Conservation (phyloP, 805 yeast species). For the Lipomyces yamanashiensis region DNA sequence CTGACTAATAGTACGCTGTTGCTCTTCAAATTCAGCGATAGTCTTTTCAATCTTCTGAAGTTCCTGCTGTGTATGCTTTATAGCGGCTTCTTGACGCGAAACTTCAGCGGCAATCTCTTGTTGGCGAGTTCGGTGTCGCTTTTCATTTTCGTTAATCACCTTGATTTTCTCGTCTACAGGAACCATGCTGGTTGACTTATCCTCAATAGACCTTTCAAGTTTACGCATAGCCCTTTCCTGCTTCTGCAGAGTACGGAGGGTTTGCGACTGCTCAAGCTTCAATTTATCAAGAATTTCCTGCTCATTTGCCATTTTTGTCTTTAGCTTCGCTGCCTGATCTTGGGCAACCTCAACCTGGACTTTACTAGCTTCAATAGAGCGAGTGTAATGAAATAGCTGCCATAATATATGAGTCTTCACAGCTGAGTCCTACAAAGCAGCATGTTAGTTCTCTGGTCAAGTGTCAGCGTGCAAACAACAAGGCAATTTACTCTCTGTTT, state of each 20-base stretch:
- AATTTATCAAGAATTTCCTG: constrained; percentile 19
- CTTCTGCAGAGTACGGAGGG: constrained; percentile 38
- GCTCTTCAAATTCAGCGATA: constrained; percentile 48
- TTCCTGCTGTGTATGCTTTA: constrained; percentile 53
- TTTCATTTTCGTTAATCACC: constrained; percentile 54
- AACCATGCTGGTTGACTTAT: constrained; percentile 54
- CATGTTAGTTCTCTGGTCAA: background rate
- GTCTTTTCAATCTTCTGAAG: constrained; percentile 54
- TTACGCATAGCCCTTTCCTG: constrained; percentile 46
- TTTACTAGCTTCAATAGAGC: constrained; percentile 42
- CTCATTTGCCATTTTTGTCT: constrained; percentile 18
- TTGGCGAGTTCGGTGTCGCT: constrained; percentile 47
- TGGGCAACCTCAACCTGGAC: constrained; percentile 33
- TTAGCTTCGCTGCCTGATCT: constrained; percentile 17
- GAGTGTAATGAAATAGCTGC: constrained; percentile 66
- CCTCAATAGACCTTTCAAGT: constrained; percentile 50
- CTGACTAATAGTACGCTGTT: constrained; percentile 44
- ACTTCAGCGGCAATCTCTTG: constrained; percentile 61
- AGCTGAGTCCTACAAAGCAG: constrained; percentile 33
- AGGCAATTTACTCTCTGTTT: constrained; percentile 52
- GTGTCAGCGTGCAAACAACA: background rate
- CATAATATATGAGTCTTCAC: constrained; percentile 61
- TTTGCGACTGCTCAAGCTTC: constrained; percentile 34
- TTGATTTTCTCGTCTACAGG: constrained; percentile 66
- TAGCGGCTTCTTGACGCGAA: constrained; percentile 54